Conservation (phyloP, 768 basidiomycete species). For the Mycena latifolia region DNA sequence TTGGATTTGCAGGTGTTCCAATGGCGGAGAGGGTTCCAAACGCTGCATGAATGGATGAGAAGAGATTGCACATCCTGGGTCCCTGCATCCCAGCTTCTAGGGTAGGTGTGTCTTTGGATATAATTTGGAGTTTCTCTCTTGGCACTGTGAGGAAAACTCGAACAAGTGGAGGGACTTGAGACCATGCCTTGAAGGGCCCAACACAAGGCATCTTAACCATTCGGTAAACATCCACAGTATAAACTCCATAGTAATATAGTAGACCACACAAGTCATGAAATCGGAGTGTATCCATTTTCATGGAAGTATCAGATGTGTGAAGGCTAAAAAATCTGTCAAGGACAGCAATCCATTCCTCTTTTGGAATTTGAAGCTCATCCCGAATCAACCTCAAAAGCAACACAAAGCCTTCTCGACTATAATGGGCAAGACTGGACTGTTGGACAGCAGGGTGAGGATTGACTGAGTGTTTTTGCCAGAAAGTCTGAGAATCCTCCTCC, state of each 20-base stretch:
- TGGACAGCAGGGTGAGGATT: constrained; percentile 26
- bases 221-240: constrained; percentile 37
- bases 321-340: constrained; percentile 45
- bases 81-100: constrained; percentile 27
- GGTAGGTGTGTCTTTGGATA: constrained; percentile 9
- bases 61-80: constrained; percentile 28
- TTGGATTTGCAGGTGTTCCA: constrained; percentile 23
- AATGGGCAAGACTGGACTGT: constrained; percentile 44
- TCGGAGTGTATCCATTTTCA: constrained; percentile 44
- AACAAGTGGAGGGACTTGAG: constrained; percentile 24
- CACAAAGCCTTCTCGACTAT: constrained; percentile 53
- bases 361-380: constrained; percentile 37
- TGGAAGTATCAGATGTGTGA: constrained; percentile 34
- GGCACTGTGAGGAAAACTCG: constrained; percentile 30
- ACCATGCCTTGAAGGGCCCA: constrained; percentile 32
- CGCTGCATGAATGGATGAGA: constrained; percentile 30
- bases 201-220: constrained; percentile 28
- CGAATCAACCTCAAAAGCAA: constrained; percentile 47
- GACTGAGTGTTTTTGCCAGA: constrained; percentile 26
- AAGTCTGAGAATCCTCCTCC: constrained; percentile 44
- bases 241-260: constrained; percentile 48
- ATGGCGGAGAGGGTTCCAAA: constrained; percentile 27
- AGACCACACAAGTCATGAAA: constrained; percentile 55
- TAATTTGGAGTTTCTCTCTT: constrained; percentile 24
- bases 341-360: constrained; percentile 45